Conservation (phyloP, 2,329 filamentous ascomycete genomes). For the Hirsutella rhossiliensis region DNA sequence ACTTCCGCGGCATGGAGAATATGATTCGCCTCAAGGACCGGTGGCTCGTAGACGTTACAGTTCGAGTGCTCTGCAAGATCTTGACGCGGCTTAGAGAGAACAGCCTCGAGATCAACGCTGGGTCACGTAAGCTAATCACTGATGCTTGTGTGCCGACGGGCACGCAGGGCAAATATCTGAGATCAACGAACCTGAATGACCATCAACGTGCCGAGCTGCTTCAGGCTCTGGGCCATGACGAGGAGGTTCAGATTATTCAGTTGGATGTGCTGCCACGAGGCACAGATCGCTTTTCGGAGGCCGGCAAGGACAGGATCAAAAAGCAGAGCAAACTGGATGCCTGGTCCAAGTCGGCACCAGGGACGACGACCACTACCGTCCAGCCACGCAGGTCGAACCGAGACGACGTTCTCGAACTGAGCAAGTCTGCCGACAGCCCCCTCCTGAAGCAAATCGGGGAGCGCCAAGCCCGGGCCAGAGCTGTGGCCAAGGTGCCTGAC, state of each 20-base stretch:
- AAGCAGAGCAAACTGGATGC: conserved; percentile 49
- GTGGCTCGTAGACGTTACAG: conserved; percentile 72
- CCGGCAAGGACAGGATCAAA: conserved; percentile 26
- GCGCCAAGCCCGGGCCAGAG: conserved; percentile 14
- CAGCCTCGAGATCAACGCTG: conserved; percentile 54
- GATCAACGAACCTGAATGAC: conserved; percentile 67
- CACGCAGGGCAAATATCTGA: conserved; percentile 38
- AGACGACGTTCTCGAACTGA: conserved; percentile 34
- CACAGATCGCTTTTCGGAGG: conserved; percentile 8
- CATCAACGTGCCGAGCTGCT: conserved; percentile 77
- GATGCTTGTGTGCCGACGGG: conserved; percentile 52
- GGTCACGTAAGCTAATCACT: conserved; percentile 48
- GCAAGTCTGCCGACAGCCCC: conserved; percentile 33
- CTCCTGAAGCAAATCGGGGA: conserved; percentile 34
- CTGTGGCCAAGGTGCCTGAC: conserved; percentile 15
- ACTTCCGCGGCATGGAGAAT: conserved; percentile 60
- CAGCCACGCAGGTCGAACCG: conserved; percentile 23
- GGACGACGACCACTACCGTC: conserved; percentile 12
- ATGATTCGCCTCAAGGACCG: conserved; percentile 86
- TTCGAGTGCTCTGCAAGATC: conserved; percentile 74
- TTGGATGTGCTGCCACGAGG: conserved; percentile 18
- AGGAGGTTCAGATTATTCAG: conserved; percentile 37
- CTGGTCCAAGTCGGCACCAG: conserved; percentile 42
- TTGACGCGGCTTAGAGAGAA: conserved; percentile 70
- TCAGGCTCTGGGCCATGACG: conserved; percentile 47